These are phyloP conservation scores for Sporobolomyces roseus DNA, from an alignment of 768 basidiomycete species.

Conservation along the genomic window DNA sequence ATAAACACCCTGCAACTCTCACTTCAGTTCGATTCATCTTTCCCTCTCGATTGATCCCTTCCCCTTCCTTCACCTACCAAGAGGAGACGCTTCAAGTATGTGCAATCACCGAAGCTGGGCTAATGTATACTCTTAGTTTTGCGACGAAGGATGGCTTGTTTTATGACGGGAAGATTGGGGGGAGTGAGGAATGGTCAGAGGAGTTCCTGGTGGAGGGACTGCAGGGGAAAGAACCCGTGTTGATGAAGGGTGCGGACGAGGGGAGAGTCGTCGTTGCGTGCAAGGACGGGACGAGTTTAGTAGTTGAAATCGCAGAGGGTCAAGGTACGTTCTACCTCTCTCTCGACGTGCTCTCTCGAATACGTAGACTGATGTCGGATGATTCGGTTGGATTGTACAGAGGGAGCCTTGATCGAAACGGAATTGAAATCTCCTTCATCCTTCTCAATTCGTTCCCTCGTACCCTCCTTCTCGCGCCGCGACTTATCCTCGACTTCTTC, in stretches of 20 bases:
- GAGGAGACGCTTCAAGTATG: slow-evolving; percentile 59
- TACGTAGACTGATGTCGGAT: not conserved
- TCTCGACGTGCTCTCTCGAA: not conserved
- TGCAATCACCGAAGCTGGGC: slow-evolving; percentile 63
- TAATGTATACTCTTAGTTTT: slow-evolving; percentile 68
- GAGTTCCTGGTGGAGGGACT: slow-evolving; percentile 53
- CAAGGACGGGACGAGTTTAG: slow-evolving; percentile 10
- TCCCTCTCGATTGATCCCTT: slow-evolving; percentile 26
- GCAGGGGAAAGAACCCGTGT: slow-evolving; percentile 29
- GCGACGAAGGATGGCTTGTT: slow-evolving; percentile 56
- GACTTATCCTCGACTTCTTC: slow-evolving; percentile 49
- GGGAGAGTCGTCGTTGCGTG: slow-evolving; percentile 21
- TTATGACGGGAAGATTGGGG: slow-evolving; percentile 16
- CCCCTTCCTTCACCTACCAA: slow-evolving; percentile 10
- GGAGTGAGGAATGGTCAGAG: slow-evolving; percentile 61
- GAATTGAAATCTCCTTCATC: slow-evolving; percentile 28
- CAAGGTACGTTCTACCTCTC: slow-evolving; percentile 1
- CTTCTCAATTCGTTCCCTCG: slow-evolving; percentile 39
- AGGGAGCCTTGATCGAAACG: slow-evolving; percentile 21
- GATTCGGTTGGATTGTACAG: not conserved
- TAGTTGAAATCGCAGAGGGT: slow-evolving; percentile 9
- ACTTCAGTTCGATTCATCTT: slow-evolving; percentile 64
- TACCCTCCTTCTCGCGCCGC: slow-evolving; percentile 65
- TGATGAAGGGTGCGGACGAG: slow-evolving; percentile 24
- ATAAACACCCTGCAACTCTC: slow-evolving; percentile 47